A percentile compares a stretch with the other conserved stretches of the same genome.
Conservation (phyloP, 2,329 filamentous ascomycete genomes). For the Phaeosphaeriaceae sp. region DNA sequence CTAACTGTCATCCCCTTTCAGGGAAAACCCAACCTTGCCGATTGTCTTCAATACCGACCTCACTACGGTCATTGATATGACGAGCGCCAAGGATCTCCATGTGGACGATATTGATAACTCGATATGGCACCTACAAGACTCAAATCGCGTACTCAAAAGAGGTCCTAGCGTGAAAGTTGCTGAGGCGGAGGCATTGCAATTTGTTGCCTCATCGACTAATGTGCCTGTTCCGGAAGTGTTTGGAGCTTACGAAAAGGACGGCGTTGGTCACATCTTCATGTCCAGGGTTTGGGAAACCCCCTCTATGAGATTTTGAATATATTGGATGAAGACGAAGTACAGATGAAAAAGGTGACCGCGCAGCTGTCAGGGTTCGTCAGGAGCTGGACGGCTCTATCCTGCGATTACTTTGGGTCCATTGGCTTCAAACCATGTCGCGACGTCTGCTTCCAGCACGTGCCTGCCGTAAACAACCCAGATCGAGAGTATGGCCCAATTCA, state of each 20-base stretch:
- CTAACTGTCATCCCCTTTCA: too few species aligned
- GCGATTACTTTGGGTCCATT: conserved; percentile 19
- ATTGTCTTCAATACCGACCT: conserved; percentile 10
- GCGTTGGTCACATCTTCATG: conserved; percentile 21
- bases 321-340: conserved; percentile 10
- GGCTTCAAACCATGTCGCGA: conserved; percentile 15
- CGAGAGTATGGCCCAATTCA: conserved; percentile 16
- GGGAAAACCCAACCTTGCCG: too few species aligned
- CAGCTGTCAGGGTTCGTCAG: conserved; percentile 15
- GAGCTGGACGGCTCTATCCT: conserved; percentile 8
- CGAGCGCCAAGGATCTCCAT: conserved; percentile 12
- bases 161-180: conserved; percentile 11
- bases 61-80: conserved; percentile 13
- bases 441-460: conserved; percentile 20
- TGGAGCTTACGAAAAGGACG: conserved; percentile 18
- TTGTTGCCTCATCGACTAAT: conserved; percentile 15
- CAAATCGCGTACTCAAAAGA: conserved; percentile 17
- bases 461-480: conserved; percentile 4
- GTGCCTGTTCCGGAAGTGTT: conserved; percentile 23
- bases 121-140: conserved; percentile 16
- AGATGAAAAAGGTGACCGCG: conserved; percentile 5
- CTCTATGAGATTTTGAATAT: conserved; percentile 11
- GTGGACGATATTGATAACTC: conserved; percentile 12
- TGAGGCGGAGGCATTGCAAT: conserved; percentile 21
- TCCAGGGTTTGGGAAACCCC: conserved; percentile 14